Conservation (phyloP, 2,329 filamentous ascomycete genomes). For the Phoma sp. region DNA sequence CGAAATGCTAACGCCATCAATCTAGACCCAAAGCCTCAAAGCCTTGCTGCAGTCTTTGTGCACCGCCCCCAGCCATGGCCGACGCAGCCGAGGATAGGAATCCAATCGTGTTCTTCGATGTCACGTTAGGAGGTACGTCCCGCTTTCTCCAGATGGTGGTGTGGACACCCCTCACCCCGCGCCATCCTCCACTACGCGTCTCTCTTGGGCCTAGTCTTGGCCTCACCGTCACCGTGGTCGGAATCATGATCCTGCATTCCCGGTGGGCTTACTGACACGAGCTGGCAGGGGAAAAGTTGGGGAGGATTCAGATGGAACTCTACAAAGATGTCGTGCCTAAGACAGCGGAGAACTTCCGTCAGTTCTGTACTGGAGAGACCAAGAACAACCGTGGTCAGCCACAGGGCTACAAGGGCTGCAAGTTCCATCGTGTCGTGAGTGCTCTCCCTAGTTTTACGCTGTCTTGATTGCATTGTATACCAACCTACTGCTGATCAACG, state of each 20-base stretch:
- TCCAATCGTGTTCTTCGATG: constrained; percentile 74
- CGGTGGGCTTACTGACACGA: constrained; percentile 29
- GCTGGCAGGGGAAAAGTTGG: constrained; percentile 43
- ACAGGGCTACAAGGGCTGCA: constrained; percentile 92
- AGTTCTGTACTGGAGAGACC: constrained; percentile 93
- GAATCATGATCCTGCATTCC: constrained; percentile 2
- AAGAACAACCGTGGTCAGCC: constrained; percentile 78
- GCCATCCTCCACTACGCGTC: constrained; percentile 13
- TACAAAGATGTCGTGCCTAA: constrained; percentile 83
- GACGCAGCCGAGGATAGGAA: constrained; percentile 47
- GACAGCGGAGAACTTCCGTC: constrained; percentile 95
- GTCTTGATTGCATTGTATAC: not conserved
- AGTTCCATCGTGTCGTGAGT: constrained; percentile 90
- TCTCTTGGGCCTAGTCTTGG: constrained; percentile 17
- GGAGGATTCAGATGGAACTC: constrained; percentile 63
- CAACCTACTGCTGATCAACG: not conserved
- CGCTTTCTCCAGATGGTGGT: constrained; percentile 20
- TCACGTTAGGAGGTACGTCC: constrained; percentile 74
- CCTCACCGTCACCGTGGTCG: constrained; percentile 5
- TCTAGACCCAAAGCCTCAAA: constrained; percentile 11
- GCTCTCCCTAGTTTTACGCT: not conserved
- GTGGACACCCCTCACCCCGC: constrained; percentile 17
- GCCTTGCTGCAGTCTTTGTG: constrained; percentile 22
- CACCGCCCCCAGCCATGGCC: constrained; percentile 46
- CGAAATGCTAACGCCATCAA: constrained; percentile 29